Percentiles rank a stretch among this genome's conserved stretches.
phyloP scores from a whole-genome alignment of 140 eudicot genomes.

The Senecio squalidus region DNA sequence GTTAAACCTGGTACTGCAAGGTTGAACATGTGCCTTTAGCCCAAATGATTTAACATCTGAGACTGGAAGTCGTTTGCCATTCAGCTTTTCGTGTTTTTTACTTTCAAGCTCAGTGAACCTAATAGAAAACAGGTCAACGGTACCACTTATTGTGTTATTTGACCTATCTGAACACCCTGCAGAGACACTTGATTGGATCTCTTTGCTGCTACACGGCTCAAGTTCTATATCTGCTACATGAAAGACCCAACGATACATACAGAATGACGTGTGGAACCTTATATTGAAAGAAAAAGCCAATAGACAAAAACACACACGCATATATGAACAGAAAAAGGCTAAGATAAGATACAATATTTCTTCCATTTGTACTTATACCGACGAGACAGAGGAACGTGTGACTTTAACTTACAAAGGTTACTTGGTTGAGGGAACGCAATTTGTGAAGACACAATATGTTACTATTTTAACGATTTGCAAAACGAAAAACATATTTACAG shows the following conservation, averaged over 20 bases:
- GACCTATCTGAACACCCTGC: slow-evolving; percentile 24
- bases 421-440: too few species aligned
- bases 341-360: too few species aligned
- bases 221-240: slow-evolving; percentile 20
- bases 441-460: too few species aligned
- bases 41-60: slow-evolving; percentile 21
- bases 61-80: slow-evolving; percentile 15
- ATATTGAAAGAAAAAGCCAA: too few species aligned
- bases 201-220: slow-evolving; percentile 31
- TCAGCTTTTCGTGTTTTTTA: slow-evolving; percentile 12
- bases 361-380: too few species aligned
- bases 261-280: too few species aligned
- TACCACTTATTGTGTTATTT: slow-evolving; percentile 14
- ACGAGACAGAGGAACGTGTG: too few species aligned
- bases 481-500: too few species aligned
- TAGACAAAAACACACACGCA: too few species aligned
- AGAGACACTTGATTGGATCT: slow-evolving; percentile 19
- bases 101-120: slow-evolving; percentile 22
- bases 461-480: too few species aligned
- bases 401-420: too few species aligned
- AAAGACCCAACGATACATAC: slow-evolving; percentile 4
- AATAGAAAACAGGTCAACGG: slow-evolving; percentile 14
- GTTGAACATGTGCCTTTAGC: slow-evolving; percentile 17
- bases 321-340: neutral
- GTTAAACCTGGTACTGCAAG: slow-evolving; percentile 34